Evolutionary conservation across 2,329 filamentous ascomycete genomes (phyloP).

Genomic region (Tolypocladium pustulatum): DNA sequence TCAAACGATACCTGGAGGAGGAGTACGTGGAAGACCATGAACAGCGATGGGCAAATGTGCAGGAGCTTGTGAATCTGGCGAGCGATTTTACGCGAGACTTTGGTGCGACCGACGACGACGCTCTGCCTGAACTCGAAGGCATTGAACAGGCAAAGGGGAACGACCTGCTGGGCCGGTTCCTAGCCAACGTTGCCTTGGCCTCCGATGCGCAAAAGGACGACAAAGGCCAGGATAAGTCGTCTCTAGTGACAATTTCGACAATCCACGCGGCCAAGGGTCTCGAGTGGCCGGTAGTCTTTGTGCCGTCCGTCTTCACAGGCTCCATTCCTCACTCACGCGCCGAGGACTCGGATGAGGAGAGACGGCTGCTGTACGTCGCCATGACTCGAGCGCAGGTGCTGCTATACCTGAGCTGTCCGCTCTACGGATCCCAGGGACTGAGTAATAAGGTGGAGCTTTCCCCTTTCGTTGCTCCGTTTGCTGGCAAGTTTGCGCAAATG

Average conservation of each 20-base stretch:
- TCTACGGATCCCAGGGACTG: constrained; percentile 50
- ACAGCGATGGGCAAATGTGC: constrained; percentile 75
- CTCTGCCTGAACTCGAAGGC: constrained; percentile 58
- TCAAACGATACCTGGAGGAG: constrained; percentile 62
- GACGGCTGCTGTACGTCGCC: constrained; percentile 82
- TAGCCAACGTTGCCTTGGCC: constrained; percentile 84
- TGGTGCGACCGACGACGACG: constrained; percentile 37
- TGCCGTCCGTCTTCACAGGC: constrained; percentile 81
- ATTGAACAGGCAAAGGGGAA: constrained; percentile 58
- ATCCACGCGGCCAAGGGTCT: constrained; percentile 94
- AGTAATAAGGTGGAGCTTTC: constrained; percentile 56
- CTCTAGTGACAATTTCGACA: constrained; percentile 80
- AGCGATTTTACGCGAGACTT: constrained; percentile 52
- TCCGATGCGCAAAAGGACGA: constrained; percentile 62
- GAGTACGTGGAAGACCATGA: constrained; percentile 67
- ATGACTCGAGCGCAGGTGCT: constrained; percentile 89
- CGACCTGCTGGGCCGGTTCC: constrained; percentile 58
- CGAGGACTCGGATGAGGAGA: constrained; percentile 79
- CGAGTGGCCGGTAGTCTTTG: constrained; percentile 93
- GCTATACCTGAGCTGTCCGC: constrained; percentile 74
- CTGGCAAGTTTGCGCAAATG: constrained; percentile 36
- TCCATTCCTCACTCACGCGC: constrained; percentile 82
- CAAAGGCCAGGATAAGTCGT: constrained; percentile 42
- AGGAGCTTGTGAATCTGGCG: constrained; percentile 76
- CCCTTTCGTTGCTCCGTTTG: constrained; percentile 52